These are phyloP conservation scores for Fraxinus sp. DNA, from an alignment of 305 asterid genomes.

Conservation along the genomic window DNA sequence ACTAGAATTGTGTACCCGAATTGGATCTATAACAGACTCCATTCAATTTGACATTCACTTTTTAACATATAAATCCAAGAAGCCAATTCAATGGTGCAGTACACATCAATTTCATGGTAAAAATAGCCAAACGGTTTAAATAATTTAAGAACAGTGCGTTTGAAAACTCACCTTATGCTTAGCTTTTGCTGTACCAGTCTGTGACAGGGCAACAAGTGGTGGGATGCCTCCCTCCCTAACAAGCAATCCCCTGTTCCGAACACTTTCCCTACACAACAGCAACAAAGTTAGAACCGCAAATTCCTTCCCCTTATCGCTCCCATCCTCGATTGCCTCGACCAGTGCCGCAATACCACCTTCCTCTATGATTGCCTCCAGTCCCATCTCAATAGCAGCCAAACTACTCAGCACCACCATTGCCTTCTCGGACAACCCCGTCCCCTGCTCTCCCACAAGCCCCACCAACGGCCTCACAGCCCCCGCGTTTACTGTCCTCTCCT, in stretches of 20 bases:
- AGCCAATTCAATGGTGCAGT: neutral
- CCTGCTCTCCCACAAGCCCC: constrained; percentile 62
- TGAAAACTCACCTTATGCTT: constrained; percentile 74
- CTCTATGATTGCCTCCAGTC: constrained; percentile 66
- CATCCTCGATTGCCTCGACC: constrained; percentile 89
- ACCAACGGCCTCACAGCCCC: constrained; percentile 80
- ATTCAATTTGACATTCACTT: neutral
- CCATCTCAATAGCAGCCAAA: constrained; percentile 61
- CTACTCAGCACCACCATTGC: constrained; percentile 92
- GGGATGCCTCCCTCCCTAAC: constrained; percentile 97
- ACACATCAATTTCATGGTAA: neutral
- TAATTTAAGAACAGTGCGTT: neutral
- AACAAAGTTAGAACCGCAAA: constrained; percentile 80
- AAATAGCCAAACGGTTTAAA: neutral
- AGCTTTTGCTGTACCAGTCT: constrained; percentile 80
- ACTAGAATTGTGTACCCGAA: neutral
- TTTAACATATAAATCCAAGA: neutral
- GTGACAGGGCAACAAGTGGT: constrained; percentile 90
- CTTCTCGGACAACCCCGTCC: constrained; percentile 85
- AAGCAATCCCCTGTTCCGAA: constrained; percentile 74
- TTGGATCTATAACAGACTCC: neutral
- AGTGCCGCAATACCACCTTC: constrained; percentile 89
- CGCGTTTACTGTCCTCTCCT: constrained; percentile 82
- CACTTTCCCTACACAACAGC: constrained; percentile 74
- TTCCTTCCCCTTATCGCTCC: constrained; percentile 79